Conservation (phyloP, 2,329 filamentous ascomycete genomes). For the Cryphonectria carpinicola region DNA sequence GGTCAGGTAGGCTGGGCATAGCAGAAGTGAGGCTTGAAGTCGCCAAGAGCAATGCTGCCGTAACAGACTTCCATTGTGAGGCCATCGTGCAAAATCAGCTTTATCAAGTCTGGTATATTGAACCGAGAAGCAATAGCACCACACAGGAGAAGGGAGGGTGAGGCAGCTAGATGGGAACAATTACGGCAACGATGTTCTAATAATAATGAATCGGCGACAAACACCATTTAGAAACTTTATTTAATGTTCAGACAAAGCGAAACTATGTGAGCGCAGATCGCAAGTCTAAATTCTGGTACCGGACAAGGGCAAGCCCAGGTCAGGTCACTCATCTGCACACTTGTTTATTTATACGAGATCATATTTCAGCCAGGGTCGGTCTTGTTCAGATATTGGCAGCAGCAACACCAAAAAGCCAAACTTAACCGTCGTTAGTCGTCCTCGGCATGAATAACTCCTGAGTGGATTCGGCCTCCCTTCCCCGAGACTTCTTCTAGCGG, state of each 20-base stretch:
- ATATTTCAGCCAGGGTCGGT: neutral
- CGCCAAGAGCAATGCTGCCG: slow-evolving; percentile 18
- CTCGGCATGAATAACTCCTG: neutral
- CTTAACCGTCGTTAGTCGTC: neutral
- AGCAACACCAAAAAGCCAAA: neutral
- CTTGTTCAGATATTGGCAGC: neutral
- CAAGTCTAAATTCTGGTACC: neutral
- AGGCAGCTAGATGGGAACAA: neutral
- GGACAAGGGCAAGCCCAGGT: neutral
- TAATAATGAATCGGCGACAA: neutral
- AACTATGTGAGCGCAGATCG: neutral
- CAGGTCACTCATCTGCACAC: neutral
- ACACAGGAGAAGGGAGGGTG: neutral
- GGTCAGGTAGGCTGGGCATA: slow-evolving; percentile 21
- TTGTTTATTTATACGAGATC: neutral
- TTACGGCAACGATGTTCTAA: neutral
- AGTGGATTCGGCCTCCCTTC: slow-evolving; percentile 1
- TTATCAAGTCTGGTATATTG: neutral
- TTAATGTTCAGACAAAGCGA: neutral
- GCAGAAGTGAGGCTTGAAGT: slow-evolving; percentile 13
- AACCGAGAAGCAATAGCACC: neutral
- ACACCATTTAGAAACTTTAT: neutral
- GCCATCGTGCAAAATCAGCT: slow-evolving; percentile 6
- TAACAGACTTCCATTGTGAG: neutral
- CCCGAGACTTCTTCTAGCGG: neutral